Evolutionary conservation across 1,139 yeast species (phyloP).

Genomic region (Zygoascus hellenicus): DNA sequence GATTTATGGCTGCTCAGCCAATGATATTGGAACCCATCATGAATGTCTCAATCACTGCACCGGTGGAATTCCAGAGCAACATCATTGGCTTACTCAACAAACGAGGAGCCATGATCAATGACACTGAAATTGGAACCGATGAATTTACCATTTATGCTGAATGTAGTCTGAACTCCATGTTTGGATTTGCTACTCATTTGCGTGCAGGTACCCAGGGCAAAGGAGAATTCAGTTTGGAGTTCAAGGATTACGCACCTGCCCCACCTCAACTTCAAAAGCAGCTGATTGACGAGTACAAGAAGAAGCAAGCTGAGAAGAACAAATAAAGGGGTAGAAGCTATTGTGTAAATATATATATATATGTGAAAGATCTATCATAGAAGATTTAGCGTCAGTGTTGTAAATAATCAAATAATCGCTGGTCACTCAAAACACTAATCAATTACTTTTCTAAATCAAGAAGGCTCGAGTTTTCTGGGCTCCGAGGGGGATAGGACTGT

Average conservation of each 20-base stretch:
- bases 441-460: neutral
- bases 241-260: constrained; percentile 86
- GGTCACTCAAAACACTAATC: neutral
- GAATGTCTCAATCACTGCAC: constrained; percentile 90
- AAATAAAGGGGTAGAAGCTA: neutral
- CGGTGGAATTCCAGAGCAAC: constrained; percentile 91
- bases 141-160: constrained; percentile 93
- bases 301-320: constrained; percentile 37
- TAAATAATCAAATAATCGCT: too few relatives aligned
- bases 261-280: constrained; percentile 87
- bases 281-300: constrained; percentile 77
- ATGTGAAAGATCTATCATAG: too few relatives aligned
- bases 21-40: constrained; percentile 93
- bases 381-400: too few relatives aligned
- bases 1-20: constrained; percentile 78
- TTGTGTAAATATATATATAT: too few relatives aligned
- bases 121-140: constrained; percentile 89
- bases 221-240: constrained; percentile 95
- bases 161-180: constrained; percentile 91
- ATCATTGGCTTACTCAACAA: constrained; percentile 90
- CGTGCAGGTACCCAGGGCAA: constrained; percentile 99
- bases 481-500: too few relatives aligned
- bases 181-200: constrained; percentile 91
- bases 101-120: constrained; percentile 85
- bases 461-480: neutral